These are phyloP conservation scores for Citrus inodora DNA, from an alignment of 345 rosid species.

Conservation along the genomic window DNA sequence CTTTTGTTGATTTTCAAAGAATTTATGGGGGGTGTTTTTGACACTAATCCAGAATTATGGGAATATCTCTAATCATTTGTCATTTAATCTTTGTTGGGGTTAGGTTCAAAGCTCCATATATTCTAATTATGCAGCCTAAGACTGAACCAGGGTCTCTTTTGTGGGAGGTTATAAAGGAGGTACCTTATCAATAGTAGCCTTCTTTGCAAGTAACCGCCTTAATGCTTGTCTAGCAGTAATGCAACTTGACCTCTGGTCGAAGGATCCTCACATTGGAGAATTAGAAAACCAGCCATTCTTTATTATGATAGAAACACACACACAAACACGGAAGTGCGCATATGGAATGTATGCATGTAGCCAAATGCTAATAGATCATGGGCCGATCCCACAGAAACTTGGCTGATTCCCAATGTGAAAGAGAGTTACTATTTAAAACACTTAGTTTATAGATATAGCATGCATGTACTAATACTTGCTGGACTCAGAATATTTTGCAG, in stretches of 20 bases:
- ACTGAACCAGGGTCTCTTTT: no score
- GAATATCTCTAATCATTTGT: neutral
- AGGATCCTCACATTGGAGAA: neutral
- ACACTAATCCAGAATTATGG: neutral
- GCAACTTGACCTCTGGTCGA: neutral
- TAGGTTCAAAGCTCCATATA: neutral
- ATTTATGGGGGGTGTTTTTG: neutral
- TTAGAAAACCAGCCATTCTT: neutral
- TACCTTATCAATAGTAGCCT: neutral
- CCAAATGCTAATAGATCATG: neutral
- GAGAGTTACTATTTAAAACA: neutral
- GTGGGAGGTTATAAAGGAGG: neutral
- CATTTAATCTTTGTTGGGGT: neutral
- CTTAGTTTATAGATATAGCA: neutral
- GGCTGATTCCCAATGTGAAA: neutral
- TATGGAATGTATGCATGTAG: neutral
- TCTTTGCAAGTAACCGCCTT: neutral
- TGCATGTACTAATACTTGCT: neutral
- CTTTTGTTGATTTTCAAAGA: neutral
- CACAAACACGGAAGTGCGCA: neutral
- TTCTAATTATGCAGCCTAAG: no score
- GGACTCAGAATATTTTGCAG: neutral
- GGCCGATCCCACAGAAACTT: neutral
- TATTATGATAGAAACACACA: neutral
- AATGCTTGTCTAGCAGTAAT: neutral